phyloP scores from a whole-genome alignment of 768 basidiomycete species.

The Tylopilus subfusipes region DNA sequence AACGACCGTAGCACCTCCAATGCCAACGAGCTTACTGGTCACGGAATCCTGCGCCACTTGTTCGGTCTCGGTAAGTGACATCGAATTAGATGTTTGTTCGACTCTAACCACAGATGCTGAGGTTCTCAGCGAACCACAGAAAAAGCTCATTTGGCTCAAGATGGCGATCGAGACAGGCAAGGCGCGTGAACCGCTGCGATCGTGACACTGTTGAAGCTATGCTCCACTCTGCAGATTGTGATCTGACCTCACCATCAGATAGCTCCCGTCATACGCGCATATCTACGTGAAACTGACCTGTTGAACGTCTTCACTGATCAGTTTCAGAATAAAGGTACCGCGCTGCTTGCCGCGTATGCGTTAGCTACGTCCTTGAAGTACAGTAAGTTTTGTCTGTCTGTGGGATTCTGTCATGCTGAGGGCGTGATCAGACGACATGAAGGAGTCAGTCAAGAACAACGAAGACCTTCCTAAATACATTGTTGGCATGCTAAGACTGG shows the following conservation, averaged over 20 bases:
- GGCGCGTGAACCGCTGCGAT: not conserved
- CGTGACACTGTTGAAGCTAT: not conserved
- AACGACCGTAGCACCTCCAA: too few relatives aligned
- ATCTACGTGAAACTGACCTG: slow-evolving; percentile 5
- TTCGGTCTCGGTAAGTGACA: not conserved
- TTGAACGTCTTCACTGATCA: slow-evolving; percentile 10
- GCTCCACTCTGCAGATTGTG: not conserved
- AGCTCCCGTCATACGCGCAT: not conserved
- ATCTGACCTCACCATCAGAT: not conserved
- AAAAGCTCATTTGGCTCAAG: not conserved
- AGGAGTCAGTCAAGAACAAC: slow-evolving; percentile 4
- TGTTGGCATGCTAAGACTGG: slow-evolving; percentile 21
- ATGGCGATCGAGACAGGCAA: not conserved
- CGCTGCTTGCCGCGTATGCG: slow-evolving; percentile 21
- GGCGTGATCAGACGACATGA: slow-evolving; percentile 1
- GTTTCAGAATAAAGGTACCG: slow-evolving; percentile 3
- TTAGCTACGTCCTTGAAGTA: not conserved
- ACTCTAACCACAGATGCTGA: not conserved
- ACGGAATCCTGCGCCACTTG: not conserved
- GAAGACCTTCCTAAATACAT: slow-evolving; percentile 16
- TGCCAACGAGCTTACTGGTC: not conserved
- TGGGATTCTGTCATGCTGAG: not conserved
- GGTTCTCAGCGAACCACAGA: not conserved
- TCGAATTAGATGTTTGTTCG: not conserved
- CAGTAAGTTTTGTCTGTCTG: not conserved